These are phyloP conservation scores for Clohesyomyces aquaticus DNA, from an alignment of 495 filamentous ascomycete species.

Conservation along the genomic window DNA sequence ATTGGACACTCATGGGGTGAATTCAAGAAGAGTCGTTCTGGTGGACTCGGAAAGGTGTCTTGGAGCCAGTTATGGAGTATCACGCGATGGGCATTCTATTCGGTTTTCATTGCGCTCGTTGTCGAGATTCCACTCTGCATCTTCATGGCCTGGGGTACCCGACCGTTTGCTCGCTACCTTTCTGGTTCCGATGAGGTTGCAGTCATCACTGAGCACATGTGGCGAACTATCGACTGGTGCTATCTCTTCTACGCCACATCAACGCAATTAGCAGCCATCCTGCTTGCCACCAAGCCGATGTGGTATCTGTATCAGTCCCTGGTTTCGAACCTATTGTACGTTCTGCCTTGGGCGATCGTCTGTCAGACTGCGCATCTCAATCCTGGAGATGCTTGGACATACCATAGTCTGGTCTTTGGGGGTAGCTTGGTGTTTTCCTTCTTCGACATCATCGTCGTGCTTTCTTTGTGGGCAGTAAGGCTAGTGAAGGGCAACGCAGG, in stretches of 20 bases:
- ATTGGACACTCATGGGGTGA: constrained; percentile 70
- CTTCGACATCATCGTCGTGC: constrained; percentile 56
- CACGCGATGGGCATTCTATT: constrained; percentile 58
- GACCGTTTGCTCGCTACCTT: constrained; percentile 64
- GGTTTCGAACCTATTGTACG: constrained; percentile 66
- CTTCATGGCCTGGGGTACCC: constrained; percentile 61
- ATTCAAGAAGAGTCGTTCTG: constrained; percentile 52
- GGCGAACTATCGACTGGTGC: constrained; percentile 72
- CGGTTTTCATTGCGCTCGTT: constrained; percentile 54
- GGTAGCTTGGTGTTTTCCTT: constrained; percentile 71
- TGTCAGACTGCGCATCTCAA: constrained; percentile 47
- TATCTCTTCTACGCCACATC: constrained; percentile 73
- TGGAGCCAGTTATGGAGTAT: constrained; percentile 47
- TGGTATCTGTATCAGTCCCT: constrained; percentile 73
- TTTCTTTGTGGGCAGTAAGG: constrained; percentile 60
- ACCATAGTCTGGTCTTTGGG: constrained; percentile 69
- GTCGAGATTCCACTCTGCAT: constrained; percentile 68
- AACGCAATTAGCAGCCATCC: constrained; percentile 66
- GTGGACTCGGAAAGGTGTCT: neutral
- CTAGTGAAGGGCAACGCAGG: constrained; percentile 44
- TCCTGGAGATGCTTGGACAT: constrained; percentile 65
- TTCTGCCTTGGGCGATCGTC: constrained; percentile 67
- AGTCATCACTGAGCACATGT: constrained; percentile 68
- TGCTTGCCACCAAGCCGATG: constrained; percentile 65
- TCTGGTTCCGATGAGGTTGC: constrained; percentile 60